phyloP scores from a whole-genome alignment of 2,329 filamentous ascomycete genomes.

The Monosporascus ibericus region DNA sequence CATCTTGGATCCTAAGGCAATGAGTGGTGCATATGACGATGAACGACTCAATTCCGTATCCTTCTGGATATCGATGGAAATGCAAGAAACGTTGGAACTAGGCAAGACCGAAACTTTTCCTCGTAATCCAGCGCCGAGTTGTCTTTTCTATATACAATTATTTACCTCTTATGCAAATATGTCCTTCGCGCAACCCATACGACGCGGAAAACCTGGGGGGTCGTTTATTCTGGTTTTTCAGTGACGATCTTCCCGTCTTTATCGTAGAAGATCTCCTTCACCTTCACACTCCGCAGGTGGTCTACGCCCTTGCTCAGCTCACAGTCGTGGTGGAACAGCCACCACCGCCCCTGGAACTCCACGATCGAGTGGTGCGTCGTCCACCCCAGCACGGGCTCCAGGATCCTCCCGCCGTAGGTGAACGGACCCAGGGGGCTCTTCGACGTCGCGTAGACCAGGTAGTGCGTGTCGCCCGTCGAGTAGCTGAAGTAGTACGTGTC shows the following conservation, averaged over 20 bases:
- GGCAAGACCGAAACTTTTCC: no score
- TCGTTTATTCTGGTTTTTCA: conserved; percentile 27
- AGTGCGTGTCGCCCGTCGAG: conserved; percentile 74
- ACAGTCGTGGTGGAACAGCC: conserved; percentile 71
- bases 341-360: conserved; percentile 67
- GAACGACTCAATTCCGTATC: no score
- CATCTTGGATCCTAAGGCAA: no score
- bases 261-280: conserved; percentile 69
- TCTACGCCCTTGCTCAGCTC: conserved; percentile 61
- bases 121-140: no score
- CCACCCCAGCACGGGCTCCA: conserved; percentile 75
- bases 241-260: conserved; percentile 54
- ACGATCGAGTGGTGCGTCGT: conserved; percentile 77
- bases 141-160: no score
- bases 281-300: conserved; percentile 68
- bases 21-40: no score
- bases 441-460: conserved; percentile 62
- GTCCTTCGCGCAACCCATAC: no score
- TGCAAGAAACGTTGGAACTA: no score
- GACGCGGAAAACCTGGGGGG: neutral
- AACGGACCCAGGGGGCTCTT: conserved; percentile 64
- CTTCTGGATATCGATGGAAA: no score
- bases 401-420: conserved; percentile 62
- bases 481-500: conserved; percentile 71
- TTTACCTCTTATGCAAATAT: no score